Percentiles rank a stretch among this genome's conserved stretches.
Conservation (phyloP, 148 eudicot species). For the Cornus kousa region DNA sequence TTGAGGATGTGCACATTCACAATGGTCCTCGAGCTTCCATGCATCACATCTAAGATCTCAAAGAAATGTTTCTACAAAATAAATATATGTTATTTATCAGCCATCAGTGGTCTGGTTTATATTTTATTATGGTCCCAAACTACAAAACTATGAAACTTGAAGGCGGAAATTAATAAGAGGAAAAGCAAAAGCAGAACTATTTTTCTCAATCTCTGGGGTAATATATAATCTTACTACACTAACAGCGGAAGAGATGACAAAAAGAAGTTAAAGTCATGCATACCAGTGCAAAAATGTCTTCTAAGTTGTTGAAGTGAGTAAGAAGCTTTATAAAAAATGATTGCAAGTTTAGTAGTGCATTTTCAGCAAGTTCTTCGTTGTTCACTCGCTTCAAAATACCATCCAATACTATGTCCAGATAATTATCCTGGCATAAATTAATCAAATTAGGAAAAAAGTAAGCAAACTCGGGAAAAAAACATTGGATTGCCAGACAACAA, state of each 20-base stretch:
- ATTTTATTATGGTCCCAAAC: background rate
- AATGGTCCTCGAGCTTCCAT: constrained; percentile 56
- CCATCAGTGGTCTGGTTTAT: background rate
- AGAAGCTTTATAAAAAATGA: constrained; percentile 61
- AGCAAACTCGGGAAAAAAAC: background rate
- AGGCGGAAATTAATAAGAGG: background rate
- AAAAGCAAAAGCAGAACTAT: background rate
- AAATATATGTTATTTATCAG: background rate
- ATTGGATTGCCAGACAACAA: background rate
- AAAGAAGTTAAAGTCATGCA: background rate
- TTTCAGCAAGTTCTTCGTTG: constrained; percentile 43
- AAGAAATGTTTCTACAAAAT: constrained; percentile 53
- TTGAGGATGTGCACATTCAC: constrained; percentile 55
- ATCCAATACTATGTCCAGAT: constrained; percentile 41
- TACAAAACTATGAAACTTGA: background rate
- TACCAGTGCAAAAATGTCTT: constrained; percentile 58
- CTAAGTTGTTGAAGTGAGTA: constrained; percentile 41
- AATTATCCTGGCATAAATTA: constrained; percentile 38
- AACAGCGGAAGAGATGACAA: background rate
- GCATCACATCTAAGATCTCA: constrained; percentile 61
- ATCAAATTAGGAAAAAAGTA: constrained; percentile 1
- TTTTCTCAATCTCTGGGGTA: background rate
- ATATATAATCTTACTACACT: background rate
- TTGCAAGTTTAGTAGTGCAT: constrained; percentile 51
- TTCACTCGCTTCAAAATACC: constrained; percentile 49